Evolutionary conservation across 139 green algal genomes (phyloP), one percentile per base, ranked within the genome.

Genomic region (Pseudopediastrum boryanum): DNA sequence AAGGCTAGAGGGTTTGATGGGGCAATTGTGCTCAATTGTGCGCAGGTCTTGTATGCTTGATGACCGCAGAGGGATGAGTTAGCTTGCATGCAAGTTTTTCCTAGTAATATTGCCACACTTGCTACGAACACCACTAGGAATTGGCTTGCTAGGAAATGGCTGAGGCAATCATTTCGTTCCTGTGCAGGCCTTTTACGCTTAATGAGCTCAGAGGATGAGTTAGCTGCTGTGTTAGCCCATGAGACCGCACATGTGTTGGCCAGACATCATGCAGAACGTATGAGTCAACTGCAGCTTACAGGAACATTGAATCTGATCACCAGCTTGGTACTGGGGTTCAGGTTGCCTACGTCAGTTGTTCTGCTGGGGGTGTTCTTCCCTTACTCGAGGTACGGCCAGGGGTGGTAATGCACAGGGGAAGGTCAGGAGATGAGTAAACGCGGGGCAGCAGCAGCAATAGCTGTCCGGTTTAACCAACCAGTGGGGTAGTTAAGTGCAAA

Each of bases 141-240:
- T n/a, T n/a, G n/a, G n/a, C n/a, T n/a, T n/a, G n/a, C n/a, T n/a
- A n/a, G n/a, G n/a, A n/a, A n/a, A n/a, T n/a, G n/a, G n/a, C n/a
- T n/a, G n/a, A n/a, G n/a, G n/a, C n/a, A n/a, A n/a, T n/a, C n/a
- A n/a, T n/a, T n/a, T n/a, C n/a, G n/a, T n/a, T n/a, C n/a, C n/a
- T n/a, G n/a, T 66, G 74, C 76, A 63, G 90, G 89, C 7, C 82
- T 96, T 38, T 71, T 96, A 54, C 65, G 86, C 10, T n/a, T 95
- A 19, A 61, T 96, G 42, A 51, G 46, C n/a, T 77, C 13, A 25
- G 86, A 94, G 36, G 88, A 93, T 58, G 90, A 96, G 78, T 83
- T 98, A 43, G 94, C 92, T 13, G 85, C 91, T 31, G 94, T 98
- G 41, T 64, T 98, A 61, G 92, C 90, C 3, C 94, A 98, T 77